A percentile compares a stretch with the other conserved stretches of the same genome.
Conservation (phyloP, 139 green algal species). For the Limnomonas spitsbergensis region DNA sequence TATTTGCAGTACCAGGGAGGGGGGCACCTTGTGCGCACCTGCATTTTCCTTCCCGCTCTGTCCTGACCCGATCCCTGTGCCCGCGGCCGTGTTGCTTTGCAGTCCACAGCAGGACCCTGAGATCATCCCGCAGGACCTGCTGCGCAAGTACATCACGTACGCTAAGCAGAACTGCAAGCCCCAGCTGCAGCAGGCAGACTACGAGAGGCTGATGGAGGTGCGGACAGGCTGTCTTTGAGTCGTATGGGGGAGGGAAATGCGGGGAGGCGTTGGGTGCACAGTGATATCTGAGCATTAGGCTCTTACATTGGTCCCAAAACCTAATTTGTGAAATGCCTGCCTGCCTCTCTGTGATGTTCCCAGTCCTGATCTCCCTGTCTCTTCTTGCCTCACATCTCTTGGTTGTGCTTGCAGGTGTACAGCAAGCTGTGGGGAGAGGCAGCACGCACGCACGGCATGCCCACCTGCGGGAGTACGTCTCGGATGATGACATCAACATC, state of each 20-base stretch:
- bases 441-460: constrained; percentile 81
- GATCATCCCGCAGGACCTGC: constrained; percentile 79
- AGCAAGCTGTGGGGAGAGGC: constrained; percentile 44
- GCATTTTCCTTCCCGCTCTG: too few relatives aligned
- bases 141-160: constrained; percentile 97
- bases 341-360: too few relatives aligned
- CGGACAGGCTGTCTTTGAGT: neutral
- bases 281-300: too few relatives aligned
- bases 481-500: constrained; percentile 76
- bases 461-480: constrained; percentile 88
- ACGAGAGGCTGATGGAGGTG: constrained; percentile 45
- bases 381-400: too few relatives aligned
- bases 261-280: too few relatives aligned
- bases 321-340: too few relatives aligned
- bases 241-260: neutral
- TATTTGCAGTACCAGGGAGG: too few relatives aligned
- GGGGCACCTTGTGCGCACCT: too few relatives aligned
- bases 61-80: neutral
- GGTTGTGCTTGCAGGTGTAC: constrained; percentile 55
- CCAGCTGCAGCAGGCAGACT: constrained; percentile 52
- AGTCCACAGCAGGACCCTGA: constrained; percentile 51
- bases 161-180: constrained; percentile 79
- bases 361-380: too few relatives aligned
- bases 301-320: too few relatives aligned
- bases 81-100: constrained; percentile 1